Conservation (phyloP, 352 stramenopile genomes). For the Pythium dissotocum region DNA sequence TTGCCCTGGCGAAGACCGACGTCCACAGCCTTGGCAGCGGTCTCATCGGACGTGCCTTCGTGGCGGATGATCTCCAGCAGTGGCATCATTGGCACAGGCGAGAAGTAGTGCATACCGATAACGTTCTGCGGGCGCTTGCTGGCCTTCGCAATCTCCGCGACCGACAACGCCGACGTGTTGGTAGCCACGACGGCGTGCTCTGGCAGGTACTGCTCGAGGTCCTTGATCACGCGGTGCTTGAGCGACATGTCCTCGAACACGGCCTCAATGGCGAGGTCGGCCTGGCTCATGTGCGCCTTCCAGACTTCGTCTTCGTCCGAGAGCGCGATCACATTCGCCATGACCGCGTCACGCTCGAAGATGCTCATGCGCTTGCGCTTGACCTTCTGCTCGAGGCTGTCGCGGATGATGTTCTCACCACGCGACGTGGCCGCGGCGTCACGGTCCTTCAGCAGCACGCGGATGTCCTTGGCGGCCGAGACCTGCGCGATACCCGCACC, state of each 20-base stretch:
- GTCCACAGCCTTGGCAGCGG: constrained; percentile 91
- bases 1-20: constrained; percentile 97
- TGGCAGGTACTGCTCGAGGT: constrained; percentile 92
- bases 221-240: constrained; percentile 95
- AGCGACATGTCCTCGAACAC: constrained; percentile 97
- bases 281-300: constrained; percentile 92
- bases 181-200: constrained; percentile 96
- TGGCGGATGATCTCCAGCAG: constrained; percentile 99
- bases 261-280: constrained; percentile 97
- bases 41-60: constrained; percentile 86
- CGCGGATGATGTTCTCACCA: constrained; percentile 92
- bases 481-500: constrained; percentile 97
- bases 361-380: constrained; percentile 94
- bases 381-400: constrained; percentile 95
- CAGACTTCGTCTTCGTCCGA: constrained; percentile 91
- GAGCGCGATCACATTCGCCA: constrained; percentile 91
- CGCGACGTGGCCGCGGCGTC: constrained; percentile 83
- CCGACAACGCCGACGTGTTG: constrained; percentile 97
- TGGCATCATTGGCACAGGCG: constrained; percentile 96
- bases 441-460: constrained; percentile 96
- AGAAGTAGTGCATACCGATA: constrained; percentile 99
- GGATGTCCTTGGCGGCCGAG: constrained; percentile 93
- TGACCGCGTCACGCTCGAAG: constrained; percentile 89
- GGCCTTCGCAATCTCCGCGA: constrained; percentile 92
- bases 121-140: constrained; percentile 89